Evolutionary conservation across 2,329 filamentous ascomycete genomes (phyloP).

Genomic region (Talaromyces sp.): DNA sequence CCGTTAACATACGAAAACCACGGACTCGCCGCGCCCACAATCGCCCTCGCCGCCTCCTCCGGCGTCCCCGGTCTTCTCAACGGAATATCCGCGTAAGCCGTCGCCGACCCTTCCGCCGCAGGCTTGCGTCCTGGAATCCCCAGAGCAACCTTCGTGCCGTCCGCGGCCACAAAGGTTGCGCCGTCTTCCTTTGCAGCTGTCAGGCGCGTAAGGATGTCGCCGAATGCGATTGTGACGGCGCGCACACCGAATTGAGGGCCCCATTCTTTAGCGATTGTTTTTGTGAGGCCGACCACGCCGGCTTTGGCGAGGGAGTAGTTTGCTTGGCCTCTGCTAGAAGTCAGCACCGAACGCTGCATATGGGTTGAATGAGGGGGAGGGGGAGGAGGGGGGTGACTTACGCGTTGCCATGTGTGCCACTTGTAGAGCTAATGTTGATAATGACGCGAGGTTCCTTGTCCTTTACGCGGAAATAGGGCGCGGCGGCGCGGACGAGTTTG

Average conservation of each 20-base stretch:
- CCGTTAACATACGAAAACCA: conserved; percentile 81
- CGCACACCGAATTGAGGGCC: conserved; percentile 78
- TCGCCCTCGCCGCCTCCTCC: conserved; percentile 72
- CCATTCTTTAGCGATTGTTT: conserved; percentile 92
- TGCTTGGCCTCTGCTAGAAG: conserved; percentile 60
- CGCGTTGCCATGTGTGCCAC: conserved; percentile 79
- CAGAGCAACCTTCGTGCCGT: conserved; percentile 69
- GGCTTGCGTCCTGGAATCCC: conserved; percentile 60
- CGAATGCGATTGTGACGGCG: conserved; percentile 80
- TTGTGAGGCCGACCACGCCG: conserved; percentile 75
- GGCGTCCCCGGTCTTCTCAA: conserved; percentile 72
- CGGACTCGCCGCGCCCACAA: conserved; percentile 76
- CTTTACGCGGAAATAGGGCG: conserved; percentile 82
- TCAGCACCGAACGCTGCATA: not conserved
- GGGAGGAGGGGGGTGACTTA: conserved; percentile 22
- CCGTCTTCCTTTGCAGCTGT: conserved; percentile 83
- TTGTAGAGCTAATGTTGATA: conserved; percentile 80
- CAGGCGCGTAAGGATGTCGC: conserved; percentile 73
- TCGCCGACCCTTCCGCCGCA: conserved; percentile 27
- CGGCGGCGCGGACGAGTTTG: conserved; percentile 73
- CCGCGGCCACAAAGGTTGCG: conserved; percentile 71
- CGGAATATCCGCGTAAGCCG: conserved; percentile 66
- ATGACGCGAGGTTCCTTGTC: conserved; percentile 75
- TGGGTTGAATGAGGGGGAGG: not conserved
- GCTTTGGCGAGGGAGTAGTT: conserved; percentile 87